phyloP scores from a whole-genome alignment of 768 basidiomycete species.

The Boletus tomentosulus region DNA sequence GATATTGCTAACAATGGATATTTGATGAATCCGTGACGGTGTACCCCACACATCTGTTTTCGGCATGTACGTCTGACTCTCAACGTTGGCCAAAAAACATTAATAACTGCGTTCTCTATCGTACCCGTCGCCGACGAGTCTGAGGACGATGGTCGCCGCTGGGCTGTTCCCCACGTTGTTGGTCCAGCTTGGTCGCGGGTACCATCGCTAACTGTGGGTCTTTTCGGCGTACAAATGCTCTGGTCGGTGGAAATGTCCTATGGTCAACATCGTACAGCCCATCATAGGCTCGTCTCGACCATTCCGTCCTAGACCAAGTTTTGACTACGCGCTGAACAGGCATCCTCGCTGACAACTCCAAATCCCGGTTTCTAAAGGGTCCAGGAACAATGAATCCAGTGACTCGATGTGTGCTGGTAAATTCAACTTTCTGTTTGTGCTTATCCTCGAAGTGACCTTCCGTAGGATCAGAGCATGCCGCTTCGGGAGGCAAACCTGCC shows the following conservation, averaged over 20 bases:
- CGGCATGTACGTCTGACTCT: not conserved
- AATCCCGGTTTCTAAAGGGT: too few relatives aligned
- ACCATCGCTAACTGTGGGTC: slow-evolving; percentile 69
- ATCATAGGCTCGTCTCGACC: slow-evolving; percentile 59
- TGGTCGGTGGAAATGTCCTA: slow-evolving; percentile 98
- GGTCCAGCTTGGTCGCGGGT: slow-evolving; percentile 68
- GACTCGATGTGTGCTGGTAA: slow-evolving; percentile 51
- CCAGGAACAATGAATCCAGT: too few relatives aligned
- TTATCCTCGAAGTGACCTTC: not conserved
- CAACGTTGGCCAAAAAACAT: not conserved
- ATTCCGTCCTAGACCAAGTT: not conserved
- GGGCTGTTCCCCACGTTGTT: slow-evolving; percentile 50
- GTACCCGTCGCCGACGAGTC: slow-evolving; percentile 45
- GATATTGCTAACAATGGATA: too few relatives aligned
- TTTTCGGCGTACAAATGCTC: slow-evolving; percentile 82
- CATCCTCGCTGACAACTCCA: slow-evolving; percentile 79
- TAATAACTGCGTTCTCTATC: slow-evolving; percentile 51
- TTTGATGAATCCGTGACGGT: too few relatives aligned
- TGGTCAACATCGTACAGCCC: slow-evolving; percentile 77
- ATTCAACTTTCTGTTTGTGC: not conserved
- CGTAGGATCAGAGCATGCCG: slow-evolving; percentile 49
- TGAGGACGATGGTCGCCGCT: slow-evolving; percentile 34
- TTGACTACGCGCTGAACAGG: slow-evolving; percentile 24
- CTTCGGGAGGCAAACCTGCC: slow-evolving; percentile 33
- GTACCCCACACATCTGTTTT: too few relatives aligned